These are phyloP conservation scores for Cutaneotrichosporon daszewskae DNA, from an alignment of 1,284 basidiomycete species.

Conservation along the genomic window DNA sequence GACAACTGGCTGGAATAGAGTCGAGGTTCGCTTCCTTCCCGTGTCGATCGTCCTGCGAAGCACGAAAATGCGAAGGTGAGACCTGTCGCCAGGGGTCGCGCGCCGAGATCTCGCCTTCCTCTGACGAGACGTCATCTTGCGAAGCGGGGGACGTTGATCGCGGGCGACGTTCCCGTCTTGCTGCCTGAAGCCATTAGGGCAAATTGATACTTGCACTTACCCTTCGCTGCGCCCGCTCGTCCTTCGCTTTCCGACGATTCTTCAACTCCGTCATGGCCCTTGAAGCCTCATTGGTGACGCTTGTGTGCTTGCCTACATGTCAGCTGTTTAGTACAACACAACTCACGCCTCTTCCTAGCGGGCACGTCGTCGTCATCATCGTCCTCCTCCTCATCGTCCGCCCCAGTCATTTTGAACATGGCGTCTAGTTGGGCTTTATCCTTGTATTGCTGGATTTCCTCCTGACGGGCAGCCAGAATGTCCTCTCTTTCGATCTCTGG, in stretches of 20 bases:
- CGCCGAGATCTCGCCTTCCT: slow-evolving; percentile 65
- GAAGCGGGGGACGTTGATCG: slow-evolving; percentile 27
- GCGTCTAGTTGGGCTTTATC: slow-evolving; percentile 69
- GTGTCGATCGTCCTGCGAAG: slow-evolving; percentile 54
- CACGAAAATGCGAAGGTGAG: slow-evolving; percentile 11
- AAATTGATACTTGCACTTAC: slow-evolving; percentile 17
- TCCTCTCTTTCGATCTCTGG: slow-evolving; percentile 84
- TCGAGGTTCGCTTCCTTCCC: slow-evolving; percentile 59
- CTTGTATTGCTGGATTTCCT: slow-evolving; percentile 70
- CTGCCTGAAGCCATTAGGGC: slow-evolving; percentile 15
- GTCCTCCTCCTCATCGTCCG: slow-evolving; percentile 38
- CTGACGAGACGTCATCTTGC: slow-evolving; percentile 28
- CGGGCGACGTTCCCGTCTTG: slow-evolving; percentile 56
- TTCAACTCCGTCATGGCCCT: slow-evolving; percentile 75
- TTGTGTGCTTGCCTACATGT: slow-evolving; percentile 62
- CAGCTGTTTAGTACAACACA: neutral
- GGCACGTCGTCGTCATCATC: slow-evolving; percentile 23
- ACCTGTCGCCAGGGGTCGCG: slow-evolving; percentile 55
- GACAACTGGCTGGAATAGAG: slow-evolving; percentile 61
- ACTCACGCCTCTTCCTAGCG: slow-evolving; percentile 54
- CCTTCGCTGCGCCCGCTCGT: slow-evolving; percentile 31
- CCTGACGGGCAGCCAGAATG: slow-evolving; percentile 69
- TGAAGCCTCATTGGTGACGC: slow-evolving; percentile 74
- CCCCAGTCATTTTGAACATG: slow-evolving; percentile 58
- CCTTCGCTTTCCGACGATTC: slow-evolving; percentile 64